Percentiles rank a stretch among this genome's conserved stretches.
These are phyloP conservation scores for Oryza coarctata DNA, from an alignment of 176 grass and related monocot species.

Conservation along the genomic window DNA sequence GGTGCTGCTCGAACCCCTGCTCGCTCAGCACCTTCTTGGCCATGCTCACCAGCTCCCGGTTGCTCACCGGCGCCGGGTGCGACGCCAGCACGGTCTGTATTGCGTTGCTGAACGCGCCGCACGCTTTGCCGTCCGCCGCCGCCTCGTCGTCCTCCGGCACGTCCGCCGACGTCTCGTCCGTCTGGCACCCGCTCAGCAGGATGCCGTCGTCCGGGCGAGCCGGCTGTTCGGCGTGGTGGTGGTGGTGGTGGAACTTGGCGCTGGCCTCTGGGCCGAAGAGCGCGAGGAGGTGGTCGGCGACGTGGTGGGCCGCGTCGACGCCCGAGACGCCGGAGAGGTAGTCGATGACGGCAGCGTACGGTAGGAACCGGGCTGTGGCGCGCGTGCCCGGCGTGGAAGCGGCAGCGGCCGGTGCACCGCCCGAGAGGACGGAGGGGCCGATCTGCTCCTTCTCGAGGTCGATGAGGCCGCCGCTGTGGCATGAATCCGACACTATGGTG, in stretches of 20 bases:
- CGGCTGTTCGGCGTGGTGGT: background rate
- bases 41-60: slow-evolving; percentile 51
- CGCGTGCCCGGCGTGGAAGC: background rate
- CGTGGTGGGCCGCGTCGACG: slow-evolving; percentile 44
- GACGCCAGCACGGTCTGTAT: slow-evolving; percentile 50
- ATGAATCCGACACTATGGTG: slow-evolving; percentile 82
- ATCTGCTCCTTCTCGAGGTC: slow-evolving; percentile 95
- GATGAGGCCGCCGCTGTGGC: slow-evolving; percentile 94
- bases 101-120: slow-evolving; percentile 65
- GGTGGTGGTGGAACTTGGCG: slow-evolving; percentile 42
- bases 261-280: slow-evolving; percentile 73
- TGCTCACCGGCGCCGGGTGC: slow-evolving; percentile 51
- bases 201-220: slow-evolving; percentile 46
- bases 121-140: slow-evolving; percentile 35
- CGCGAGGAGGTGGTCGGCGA: slow-evolving; percentile 58
- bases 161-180: slow-evolving; percentile 69
- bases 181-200: slow-evolving; percentile 84
- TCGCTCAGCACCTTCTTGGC: slow-evolving; percentile 40
- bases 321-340: slow-evolving; percentile 60
- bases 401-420: background rate
- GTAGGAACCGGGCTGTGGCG: slow-evolving; percentile 22
- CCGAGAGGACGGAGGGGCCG: slow-evolving; percentile 42
- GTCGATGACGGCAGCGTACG: slow-evolving; percentile 42
- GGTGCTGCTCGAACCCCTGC: slow-evolving; percentile 56
- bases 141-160: slow-evolving; percentile 33